Percentiles rank a stretch among this genome's conserved stretches.
Conservation (phyloP, 345 rosid species). For the Erucastrum elatum region DNA sequence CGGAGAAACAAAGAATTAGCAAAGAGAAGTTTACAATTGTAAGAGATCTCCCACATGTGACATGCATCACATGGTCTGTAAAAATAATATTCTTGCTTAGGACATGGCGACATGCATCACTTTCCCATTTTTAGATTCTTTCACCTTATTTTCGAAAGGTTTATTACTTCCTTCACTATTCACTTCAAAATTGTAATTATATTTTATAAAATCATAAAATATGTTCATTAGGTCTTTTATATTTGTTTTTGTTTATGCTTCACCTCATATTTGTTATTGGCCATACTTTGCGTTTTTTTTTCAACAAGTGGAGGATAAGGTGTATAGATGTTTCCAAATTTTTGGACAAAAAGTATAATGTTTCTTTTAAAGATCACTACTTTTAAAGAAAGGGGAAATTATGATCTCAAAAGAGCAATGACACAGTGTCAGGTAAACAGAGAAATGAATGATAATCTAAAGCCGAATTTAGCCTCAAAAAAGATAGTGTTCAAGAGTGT, state of each 20-base stretch:
- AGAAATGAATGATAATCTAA: background rate
- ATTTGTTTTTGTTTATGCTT: background rate
- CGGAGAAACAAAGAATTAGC: background rate
- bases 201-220: no score
- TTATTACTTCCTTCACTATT: no score
- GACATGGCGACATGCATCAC: no score
- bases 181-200: no score
- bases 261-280: background rate
- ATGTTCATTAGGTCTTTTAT: background rate
- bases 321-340: background rate
- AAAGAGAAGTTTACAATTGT: no score
- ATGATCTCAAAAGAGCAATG: background rate
- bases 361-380: background rate
- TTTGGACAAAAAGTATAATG: no score
- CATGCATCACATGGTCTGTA: no score
- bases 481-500: background rate
- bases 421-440: no score
- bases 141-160: no score
- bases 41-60: no score
- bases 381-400: background rate
- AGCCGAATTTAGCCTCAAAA: background rate
- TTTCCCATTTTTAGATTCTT: no score
- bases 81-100: no score
- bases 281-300: background rate
- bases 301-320: background rate